Base-by-base conservation (phyloP, 331 rosid species). In the Pyracantha coccinea region DNA sequence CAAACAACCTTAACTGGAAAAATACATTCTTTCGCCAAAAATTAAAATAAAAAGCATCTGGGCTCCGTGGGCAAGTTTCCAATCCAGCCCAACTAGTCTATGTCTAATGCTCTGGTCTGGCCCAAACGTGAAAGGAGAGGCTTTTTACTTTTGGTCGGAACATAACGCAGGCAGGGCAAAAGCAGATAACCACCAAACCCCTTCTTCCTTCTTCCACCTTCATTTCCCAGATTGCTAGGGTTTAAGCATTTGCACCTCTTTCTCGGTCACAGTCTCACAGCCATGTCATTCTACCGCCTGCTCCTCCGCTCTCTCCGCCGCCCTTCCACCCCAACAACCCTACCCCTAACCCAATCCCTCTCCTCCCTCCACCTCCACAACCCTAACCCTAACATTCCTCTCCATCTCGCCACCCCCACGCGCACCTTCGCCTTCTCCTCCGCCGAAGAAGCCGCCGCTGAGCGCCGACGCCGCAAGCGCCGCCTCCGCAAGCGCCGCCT, bases 381-480 rank as follows among this genome's bases (percentile, higher is more conserved):
- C 53, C 19, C 32, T 4, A 45, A 32, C 78, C 65, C 73, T 1
- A 23, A 28, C 59, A 61, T 27, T 17, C 55, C 59, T 66, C 71
- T 66, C 57, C 20, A 20, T 24, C 74, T 29, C 35, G 69, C 62
- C 73, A 35, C 79, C 23, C 83, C 19, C 50, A 61, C 66, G 2
- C 95, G 96, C 28, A 74, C 86, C 79, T 91, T 91, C 57, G 90
- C 96, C 2, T 93, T 89, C 72, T 90, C 98, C 79, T 92, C 96
- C 20, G 97, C 97, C 27, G 99, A 94, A 77, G 99, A 94, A 76
- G 99, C 99, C 0, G 96, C 97, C 0, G 99, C 97, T 0, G 99
- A 90, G 77, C 90, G 97, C 10, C 96, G 97, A 16, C 96, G 96
- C 15, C 84, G 96, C n/a, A 94, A 94, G 76, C 95, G 97, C 9